Percentiles rank a stretch among this genome's conserved stretches.
These are phyloP conservation scores for Diaporthe helianthi DNA, from an alignment of 2,329 filamentous ascomycete genomes.

Conservation along the genomic window DNA sequence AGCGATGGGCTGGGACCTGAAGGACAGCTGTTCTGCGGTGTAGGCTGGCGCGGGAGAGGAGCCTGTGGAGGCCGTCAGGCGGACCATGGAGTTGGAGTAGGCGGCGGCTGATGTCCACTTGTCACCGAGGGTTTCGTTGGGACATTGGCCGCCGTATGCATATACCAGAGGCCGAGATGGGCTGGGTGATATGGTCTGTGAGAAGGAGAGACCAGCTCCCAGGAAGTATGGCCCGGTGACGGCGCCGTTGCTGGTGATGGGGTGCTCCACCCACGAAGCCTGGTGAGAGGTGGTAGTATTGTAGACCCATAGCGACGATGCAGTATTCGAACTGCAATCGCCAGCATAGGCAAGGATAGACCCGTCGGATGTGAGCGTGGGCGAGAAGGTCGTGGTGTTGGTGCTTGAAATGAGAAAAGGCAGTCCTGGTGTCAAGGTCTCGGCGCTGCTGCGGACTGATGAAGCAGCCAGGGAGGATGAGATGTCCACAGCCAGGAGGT, in stretches of 20 bases:
- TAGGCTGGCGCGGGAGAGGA: slow-evolving; percentile 43
- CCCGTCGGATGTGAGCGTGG: slow-evolving; percentile 71
- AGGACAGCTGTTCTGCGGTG: slow-evolving; percentile 48
- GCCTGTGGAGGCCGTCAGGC: slow-evolving; percentile 58
- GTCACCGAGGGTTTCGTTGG: slow-evolving; percentile 51
- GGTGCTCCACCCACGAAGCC: slow-evolving; percentile 53
- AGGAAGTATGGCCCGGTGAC: slow-evolving; percentile 57
- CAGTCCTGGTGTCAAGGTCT: slow-evolving; percentile 60
- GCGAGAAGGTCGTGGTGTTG: slow-evolving; percentile 66
- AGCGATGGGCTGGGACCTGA: slow-evolving; percentile 70
- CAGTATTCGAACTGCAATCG: slow-evolving; percentile 65
- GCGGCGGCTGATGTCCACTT: slow-evolving; percentile 72
- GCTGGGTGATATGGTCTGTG: slow-evolving; percentile 61
- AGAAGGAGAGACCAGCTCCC: slow-evolving; percentile 70
- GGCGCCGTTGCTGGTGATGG: slow-evolving; percentile 37
- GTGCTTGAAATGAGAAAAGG: slow-evolving; percentile 65
- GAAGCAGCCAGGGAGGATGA: slow-evolving; percentile 62
- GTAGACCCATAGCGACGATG: slow-evolving; percentile 73
- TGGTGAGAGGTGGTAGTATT: slow-evolving; percentile 48
- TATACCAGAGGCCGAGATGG: slow-evolving; percentile 67
- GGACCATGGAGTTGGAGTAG: slow-evolving; percentile 83
- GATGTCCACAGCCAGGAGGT: slow-evolving; percentile 72
- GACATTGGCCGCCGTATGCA: slow-evolving; percentile 92
- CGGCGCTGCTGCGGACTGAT: slow-evolving; percentile 46
- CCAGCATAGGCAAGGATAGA: slow-evolving; percentile 78